Base-by-base conservation (phyloP, 1,284 basidiomycete genomes). In the Leccinum solheimii region DNA sequence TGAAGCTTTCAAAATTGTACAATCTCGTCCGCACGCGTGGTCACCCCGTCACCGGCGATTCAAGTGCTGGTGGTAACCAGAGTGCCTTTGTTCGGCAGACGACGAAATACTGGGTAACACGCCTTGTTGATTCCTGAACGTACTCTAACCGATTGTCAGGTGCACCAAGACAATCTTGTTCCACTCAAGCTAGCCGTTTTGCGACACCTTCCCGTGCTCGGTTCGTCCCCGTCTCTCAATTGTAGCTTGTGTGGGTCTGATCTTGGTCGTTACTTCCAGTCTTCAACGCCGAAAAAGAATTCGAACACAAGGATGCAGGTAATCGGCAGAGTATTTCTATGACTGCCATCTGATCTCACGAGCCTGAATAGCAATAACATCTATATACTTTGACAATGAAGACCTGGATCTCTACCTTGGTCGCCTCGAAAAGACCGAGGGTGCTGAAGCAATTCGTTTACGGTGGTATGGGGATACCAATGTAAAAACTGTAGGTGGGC, bases 381-480 rank as follows among this genome's bases (percentile, higher is more conserved):
- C 92, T 2, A 91, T 95, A 59, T 95, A 95, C 76, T 94, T 94
- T 66, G 96, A 98, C 73, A 97, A 98, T 68, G 93, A 97, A 73
- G 92, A 97, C 57, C 85, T 99, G 50, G 97, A 99, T 66, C 85
- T 99, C n/a, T 99, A 99, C 74, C 88, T 99, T 16, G 97, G 97
- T 52, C 90, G 97, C 58, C 81, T 99, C 26, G 97, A 99, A 78
- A 99, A 99, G 84, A 98, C 95, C 0, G 97, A 99, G 79, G 97
- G 97, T 5, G 97, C 97, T 5, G 95, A 99, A 77, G 97, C 97
- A 13, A 87, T 99, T 66, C 93, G 97, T 60, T 80, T 99, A 66
- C 86, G 97, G 45, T 99, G 97, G 97, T 99, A 99, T 75, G 97
- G 97, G n/a, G 95, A 95, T 71, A 88, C 89, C 68, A 84, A 87